phyloP scores from a whole-genome alignment of 2,329 filamentous ascomycete species.

The Cytospora paraplurivora region DNA sequence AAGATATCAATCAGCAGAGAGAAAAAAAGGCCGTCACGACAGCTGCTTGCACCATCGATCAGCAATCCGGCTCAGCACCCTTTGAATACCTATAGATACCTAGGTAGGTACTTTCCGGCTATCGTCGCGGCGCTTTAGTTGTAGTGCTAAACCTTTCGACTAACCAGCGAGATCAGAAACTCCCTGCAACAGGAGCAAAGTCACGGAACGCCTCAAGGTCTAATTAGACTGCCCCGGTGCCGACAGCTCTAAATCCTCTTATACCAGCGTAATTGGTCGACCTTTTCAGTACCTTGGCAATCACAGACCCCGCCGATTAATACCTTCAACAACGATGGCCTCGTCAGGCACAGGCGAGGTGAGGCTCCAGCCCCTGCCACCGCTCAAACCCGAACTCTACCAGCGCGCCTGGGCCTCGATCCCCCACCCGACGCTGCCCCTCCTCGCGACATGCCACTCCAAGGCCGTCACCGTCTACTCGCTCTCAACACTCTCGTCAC shows the following conservation, averaged over 20 bases:
- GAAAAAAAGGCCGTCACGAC: background rate
- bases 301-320: background rate
- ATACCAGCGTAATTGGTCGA: background rate
- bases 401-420: slow-evolving; percentile 83
- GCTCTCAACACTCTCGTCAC: slow-evolving; percentile 74
- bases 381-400: slow-evolving; percentile 59
- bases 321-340: slow-evolving; percentile 16
- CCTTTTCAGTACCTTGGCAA: background rate
- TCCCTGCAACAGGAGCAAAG: background rate
- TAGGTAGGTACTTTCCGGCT: too few species aligned
- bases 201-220: background rate
- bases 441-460: slow-evolving; percentile 85
- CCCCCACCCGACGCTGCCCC: slow-evolving; percentile 83
- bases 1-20: background rate
- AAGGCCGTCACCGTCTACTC: slow-evolving; percentile 91
- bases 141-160: background rate
- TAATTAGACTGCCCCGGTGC: background rate
- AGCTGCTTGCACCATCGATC: too few species aligned
- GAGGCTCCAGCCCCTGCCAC: slow-evolving; percentile 43
- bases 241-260: background rate
- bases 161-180: background rate
- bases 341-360: slow-evolving; percentile 37
- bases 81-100: too few species aligned
- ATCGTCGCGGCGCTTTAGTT: background rate
- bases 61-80: too few species aligned